phyloP scores from a whole-genome alignment of 2,329 filamentous ascomycete species.

The Fusarium musae region DNA sequence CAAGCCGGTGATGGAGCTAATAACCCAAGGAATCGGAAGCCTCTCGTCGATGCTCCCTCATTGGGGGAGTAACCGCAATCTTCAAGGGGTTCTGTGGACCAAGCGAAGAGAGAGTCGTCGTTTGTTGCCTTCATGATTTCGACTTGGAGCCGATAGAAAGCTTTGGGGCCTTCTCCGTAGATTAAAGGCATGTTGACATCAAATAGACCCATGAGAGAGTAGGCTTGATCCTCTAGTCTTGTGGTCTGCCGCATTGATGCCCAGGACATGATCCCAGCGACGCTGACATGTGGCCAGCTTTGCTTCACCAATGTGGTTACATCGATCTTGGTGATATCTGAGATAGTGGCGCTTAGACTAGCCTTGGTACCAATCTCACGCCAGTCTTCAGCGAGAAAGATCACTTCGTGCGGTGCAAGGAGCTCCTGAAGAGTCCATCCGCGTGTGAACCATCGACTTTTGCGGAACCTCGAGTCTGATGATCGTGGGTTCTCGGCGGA shows the following conservation, averaged over 20 bases:
- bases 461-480: not conserved
- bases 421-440: slow-evolving; percentile 20
- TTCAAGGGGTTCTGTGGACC: slow-evolving; percentile 16
- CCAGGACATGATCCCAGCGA: slow-evolving; percentile 22
- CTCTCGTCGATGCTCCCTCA: not conserved
- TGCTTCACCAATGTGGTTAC: not conserved
- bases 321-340: slow-evolving; percentile 7
- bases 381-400: not conserved
- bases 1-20: slow-evolving; percentile 6
- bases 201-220: slow-evolving; percentile 12
- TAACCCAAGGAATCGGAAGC: not conserved
- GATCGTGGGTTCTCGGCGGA: not conserved
- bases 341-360: not conserved
- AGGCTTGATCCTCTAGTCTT: slow-evolving; percentile 14
- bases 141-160: slow-evolving; percentile 14
- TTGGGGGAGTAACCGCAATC: not conserved
- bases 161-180: slow-evolving; percentile 12
- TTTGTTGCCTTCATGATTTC: slow-evolving; percentile 24
- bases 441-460: slow-evolving; percentile 10
- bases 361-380: slow-evolving; percentile 4
- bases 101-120: slow-evolving; percentile 10
- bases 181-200: slow-evolving; percentile 24
- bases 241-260: slow-evolving; percentile 12
- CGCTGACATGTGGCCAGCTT: slow-evolving; percentile 7
- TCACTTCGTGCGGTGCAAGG: slow-evolving; percentile 15